Evolutionary conservation across 83 land plant genomes (phyloP).

Genomic region (Picea engelmannii): DNA sequence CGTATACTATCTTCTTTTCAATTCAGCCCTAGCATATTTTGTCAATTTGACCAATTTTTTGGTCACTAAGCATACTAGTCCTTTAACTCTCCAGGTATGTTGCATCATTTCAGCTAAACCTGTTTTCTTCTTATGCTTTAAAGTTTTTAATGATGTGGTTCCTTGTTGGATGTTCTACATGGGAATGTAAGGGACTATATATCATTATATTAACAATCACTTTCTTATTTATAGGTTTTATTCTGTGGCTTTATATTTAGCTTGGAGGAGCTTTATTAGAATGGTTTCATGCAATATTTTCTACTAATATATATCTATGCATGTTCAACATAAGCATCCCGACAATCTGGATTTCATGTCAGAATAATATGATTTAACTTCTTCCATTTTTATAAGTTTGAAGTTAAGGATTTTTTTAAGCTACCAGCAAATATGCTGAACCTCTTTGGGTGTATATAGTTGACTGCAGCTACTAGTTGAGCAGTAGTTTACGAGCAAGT

Average conservation of each 20-base stretch:
- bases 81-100: constrained; percentile 59
- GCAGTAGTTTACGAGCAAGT: neutral
- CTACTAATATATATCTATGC: neutral
- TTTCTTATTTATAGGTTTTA: neutral
- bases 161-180: too few relatives aligned
- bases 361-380: too few relatives aligned
- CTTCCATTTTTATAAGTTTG: too few relatives aligned
- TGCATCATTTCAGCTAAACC: neutral
- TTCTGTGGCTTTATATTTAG: neutral
- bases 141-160: too few relatives aligned
- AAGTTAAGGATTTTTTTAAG: too few relatives aligned
- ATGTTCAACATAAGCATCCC: neutral
- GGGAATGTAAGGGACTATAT: too few relatives aligned
- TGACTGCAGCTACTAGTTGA: neutral
- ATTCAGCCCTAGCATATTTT: constrained; percentile 53
- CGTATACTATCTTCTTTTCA: constrained; percentile 43
- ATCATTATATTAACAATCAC: too few relatives aligned
- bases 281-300: neutral
- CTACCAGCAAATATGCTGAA: neutral
- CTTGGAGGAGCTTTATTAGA: neutral
- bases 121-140: neutral
- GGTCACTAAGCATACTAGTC: constrained; percentile 65
- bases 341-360: neutral
- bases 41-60: constrained; percentile 59
- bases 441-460: neutral